Percentiles rank a stretch among this genome's conserved stretches.
phyloP scores from a whole-genome alignment of 371 early-diverging fungal species.

The Synchytrium microbalum region DNA sequence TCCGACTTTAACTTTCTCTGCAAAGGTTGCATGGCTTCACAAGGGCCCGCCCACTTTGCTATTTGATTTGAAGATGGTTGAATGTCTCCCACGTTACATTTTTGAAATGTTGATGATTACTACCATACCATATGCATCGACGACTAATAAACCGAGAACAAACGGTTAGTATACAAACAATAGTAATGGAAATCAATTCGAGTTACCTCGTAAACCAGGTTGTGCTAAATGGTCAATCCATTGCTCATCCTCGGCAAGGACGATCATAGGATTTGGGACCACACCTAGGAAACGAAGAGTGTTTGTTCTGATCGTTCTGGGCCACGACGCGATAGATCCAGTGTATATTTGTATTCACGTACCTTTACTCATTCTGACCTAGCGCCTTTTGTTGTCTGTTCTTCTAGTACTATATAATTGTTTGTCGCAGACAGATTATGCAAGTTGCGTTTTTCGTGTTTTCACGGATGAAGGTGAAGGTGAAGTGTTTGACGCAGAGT shows the following conservation, averaged over 20 bases:
- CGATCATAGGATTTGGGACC: too few species aligned
- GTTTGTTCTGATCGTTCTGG: too few species aligned
- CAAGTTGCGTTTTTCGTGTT: too few species aligned
- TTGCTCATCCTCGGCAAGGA: conserved; percentile 23
- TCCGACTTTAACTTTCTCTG: conserved; percentile 45
- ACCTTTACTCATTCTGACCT: too few species aligned
- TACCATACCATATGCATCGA: conserved; percentile 31
- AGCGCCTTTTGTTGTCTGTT: too few species aligned
- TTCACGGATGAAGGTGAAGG: too few species aligned
- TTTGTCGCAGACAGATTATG: too few species aligned
- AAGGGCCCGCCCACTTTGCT: conserved; percentile 51
- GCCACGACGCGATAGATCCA: too few species aligned
- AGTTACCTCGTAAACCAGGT: conserved; percentile 20
- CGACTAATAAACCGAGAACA: conserved; percentile 12
- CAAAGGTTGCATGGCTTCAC: conserved; percentile 43
- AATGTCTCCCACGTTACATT: background rate
- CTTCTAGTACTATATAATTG: too few species aligned
- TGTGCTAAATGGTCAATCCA: conserved; percentile 21
- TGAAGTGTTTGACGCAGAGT: too few species aligned
- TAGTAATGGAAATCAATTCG: background rate
- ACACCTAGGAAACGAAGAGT: too few species aligned
- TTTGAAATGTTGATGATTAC: background rate
- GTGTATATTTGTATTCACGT: too few species aligned
- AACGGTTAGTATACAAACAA: background rate
- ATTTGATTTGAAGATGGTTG: background rate